Evolutionary conservation across 805 yeast species (phyloP).

Genomic region (Phaffomyces opuntiae): DNA sequence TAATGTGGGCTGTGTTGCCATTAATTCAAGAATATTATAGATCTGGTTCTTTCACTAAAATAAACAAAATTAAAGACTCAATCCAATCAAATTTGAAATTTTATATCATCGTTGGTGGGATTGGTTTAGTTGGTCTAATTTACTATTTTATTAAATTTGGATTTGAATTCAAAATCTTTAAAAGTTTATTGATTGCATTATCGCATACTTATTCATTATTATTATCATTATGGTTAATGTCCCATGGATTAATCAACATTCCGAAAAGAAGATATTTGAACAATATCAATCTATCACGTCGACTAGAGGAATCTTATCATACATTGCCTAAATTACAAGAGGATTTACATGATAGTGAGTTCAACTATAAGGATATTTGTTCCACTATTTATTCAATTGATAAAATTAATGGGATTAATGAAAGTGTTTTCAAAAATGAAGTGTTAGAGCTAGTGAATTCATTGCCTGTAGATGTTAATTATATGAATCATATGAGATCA

Average conservation of each 20-base stretch:
- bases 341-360: slow-evolving; percentile 52
- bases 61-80: slow-evolving; percentile 47
- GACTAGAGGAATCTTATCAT: slow-evolving; percentile 36
- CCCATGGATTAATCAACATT: slow-evolving; percentile 67
- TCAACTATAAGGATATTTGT: slow-evolving; percentile 56
- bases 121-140: slow-evolving; percentile 46
- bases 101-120: slow-evolving; percentile 48
- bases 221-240: slow-evolving; percentile 76
- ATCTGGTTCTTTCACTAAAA: slow-evolving; percentile 54
- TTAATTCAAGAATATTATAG: slow-evolving; percentile 64
- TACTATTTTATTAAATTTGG: slow-evolving; percentile 55
- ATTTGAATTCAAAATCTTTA: slow-evolving; percentile 46
- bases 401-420: slow-evolving; percentile 13
- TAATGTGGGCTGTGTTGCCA: slow-evolving; percentile 76
- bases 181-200: slow-evolving; percentile 62
- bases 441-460: slow-evolving; percentile 5
- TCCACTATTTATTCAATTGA: slow-evolving; percentile 49
- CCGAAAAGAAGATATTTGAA: slow-evolving; percentile 44
- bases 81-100: slow-evolving; percentile 48
- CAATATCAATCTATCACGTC: slow-evolving; percentile 27
- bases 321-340: slow-evolving; percentile 55
- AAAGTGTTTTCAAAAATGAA: slow-evolving; percentile 14
- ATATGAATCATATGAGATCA: slow-evolving; percentile 20
- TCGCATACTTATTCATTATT: slow-evolving; percentile 73
- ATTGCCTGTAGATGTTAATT: slow-evolving; percentile 16